Conservation (phyloP, 768 basidiomycete genomes). For the Leccinum imitatum region DNA sequence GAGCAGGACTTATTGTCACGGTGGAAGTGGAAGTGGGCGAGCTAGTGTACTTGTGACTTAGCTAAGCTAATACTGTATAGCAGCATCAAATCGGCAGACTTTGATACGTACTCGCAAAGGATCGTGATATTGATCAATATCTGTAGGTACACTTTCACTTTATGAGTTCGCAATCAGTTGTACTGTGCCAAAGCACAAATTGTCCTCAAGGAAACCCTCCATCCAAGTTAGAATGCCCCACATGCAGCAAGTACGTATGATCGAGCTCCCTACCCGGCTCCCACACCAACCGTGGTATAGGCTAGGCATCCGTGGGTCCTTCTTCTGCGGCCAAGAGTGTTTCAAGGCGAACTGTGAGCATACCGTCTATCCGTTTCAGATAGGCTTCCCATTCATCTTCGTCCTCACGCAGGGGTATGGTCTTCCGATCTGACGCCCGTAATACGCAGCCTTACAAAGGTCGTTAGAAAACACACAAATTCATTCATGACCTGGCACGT, state of each 20-base stretch:
- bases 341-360: conserved; percentile 92
- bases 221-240: conserved; percentile 88
- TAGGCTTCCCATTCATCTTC: background rate
- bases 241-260: conserved; percentile 78
- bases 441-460: background rate
- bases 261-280: background rate
- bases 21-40: background rate
- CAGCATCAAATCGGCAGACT: background rate
- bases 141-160: background rate
- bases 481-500: conserved; percentile 63
- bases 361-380: background rate
- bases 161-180: conserved; percentile 39
- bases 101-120: background rate
- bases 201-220: conserved; percentile 84
- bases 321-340: conserved; percentile 94
- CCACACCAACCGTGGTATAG: conserved; percentile 38
- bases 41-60: background rate
- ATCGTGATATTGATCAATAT: background rate
- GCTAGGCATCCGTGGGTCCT: conserved; percentile 78
- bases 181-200: conserved; percentile 64
- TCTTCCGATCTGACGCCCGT: background rate
- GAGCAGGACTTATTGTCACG: background rate
- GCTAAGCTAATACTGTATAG: background rate
- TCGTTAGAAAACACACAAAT: conserved; percentile 77
- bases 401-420: conserved; percentile 26